phyloP scores from a whole-genome alignment of 2,329 filamentous ascomycete species.

The Aureobasidium sp. region DNA sequence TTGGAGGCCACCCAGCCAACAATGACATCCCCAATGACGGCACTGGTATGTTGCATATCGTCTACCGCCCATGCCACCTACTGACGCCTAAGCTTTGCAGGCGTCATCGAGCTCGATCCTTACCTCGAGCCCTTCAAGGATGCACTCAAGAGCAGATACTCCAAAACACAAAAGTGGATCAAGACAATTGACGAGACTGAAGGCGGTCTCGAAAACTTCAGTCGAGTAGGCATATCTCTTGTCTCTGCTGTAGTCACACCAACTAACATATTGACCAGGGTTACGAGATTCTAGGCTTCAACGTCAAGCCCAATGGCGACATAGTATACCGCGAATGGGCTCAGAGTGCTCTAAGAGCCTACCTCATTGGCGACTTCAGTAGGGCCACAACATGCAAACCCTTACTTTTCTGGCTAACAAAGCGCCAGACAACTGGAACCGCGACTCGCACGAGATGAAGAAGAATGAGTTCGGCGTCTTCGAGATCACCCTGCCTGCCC shows the following conservation, averaged over 20 bases:
- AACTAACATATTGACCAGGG: slow-evolving; percentile 46
- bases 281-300: slow-evolving; percentile 78
- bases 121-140: slow-evolving; percentile 82
- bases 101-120: slow-evolving; percentile 78
- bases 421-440: slow-evolving; percentile 70
- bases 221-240: slow-evolving; percentile 41
- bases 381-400: slow-evolving; percentile 39
- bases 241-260: too few species aligned
- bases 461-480: slow-evolving; percentile 81
- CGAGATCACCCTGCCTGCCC: slow-evolving; percentile 67
- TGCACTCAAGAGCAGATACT: slow-evolving; percentile 65
- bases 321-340: slow-evolving; percentile 95
- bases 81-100: slow-evolving; percentile 39
- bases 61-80: neutral
- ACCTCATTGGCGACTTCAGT: slow-evolving; percentile 86
- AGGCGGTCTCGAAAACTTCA: slow-evolving; percentile 87
- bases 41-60: slow-evolving; percentile 50
- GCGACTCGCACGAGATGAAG: slow-evolving; percentile 75
- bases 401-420: slow-evolving; percentile 5
- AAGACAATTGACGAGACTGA: slow-evolving; percentile 72
- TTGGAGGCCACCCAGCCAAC: slow-evolving; percentile 36
- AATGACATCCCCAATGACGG: slow-evolving; percentile 55
- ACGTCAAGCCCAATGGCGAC: slow-evolving; percentile 70
- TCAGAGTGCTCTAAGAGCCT: slow-evolving; percentile 76
- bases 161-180: slow-evolving; percentile 79